A percentile compares a stretch with the other conserved stretches of the same genome.
Evolutionary conservation across 768 basidiomycete species (phyloP).

Genomic region (Trametes cinnabarina): DNA sequence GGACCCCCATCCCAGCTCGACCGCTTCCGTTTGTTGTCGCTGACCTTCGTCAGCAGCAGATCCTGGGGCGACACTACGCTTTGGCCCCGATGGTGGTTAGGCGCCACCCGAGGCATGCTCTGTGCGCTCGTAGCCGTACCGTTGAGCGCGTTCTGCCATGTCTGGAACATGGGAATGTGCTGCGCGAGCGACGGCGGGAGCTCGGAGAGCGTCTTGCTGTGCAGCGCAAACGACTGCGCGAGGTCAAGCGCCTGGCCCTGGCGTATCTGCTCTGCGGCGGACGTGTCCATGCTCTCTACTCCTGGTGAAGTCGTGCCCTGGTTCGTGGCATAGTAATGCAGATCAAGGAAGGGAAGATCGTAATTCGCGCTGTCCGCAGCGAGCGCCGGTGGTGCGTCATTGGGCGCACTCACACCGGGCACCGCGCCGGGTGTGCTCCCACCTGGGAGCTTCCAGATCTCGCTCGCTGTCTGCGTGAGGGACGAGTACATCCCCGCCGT

Average conservation of each 20-base stretch:
- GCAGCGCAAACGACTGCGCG: slow-evolving; percentile 32
- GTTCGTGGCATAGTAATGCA: slow-evolving; percentile 58
- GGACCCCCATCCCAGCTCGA: slow-evolving; percentile 54
- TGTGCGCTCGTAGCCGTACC: slow-evolving; percentile 1
- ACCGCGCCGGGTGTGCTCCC: background rate
- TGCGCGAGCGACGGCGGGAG: slow-evolving; percentile 33
- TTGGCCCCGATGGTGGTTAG: slow-evolving; percentile 47
- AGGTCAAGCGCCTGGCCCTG: slow-evolving; percentile 53
- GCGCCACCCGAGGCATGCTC: slow-evolving; percentile 16
- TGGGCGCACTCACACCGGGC: background rate
- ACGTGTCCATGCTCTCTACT: slow-evolving; percentile 19
- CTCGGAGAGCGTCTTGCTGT: slow-evolving; percentile 32
- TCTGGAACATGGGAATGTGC: slow-evolving; percentile 21
- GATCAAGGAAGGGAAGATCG: slow-evolving; percentile 66
- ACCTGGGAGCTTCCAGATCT: slow-evolving; percentile 15
- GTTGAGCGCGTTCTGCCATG: slow-evolving; percentile 17
- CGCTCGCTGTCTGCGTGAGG: slow-evolving; percentile 16
- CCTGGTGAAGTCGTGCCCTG: slow-evolving; percentile 13
- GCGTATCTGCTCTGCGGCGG: slow-evolving; percentile 27
- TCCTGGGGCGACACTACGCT: slow-evolving; percentile 55
- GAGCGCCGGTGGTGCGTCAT: slow-evolving; percentile 12
- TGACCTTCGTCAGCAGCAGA: slow-evolving; percentile 44
- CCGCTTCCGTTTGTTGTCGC: slow-evolving; percentile 55
- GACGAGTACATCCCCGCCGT: slow-evolving; percentile 9
- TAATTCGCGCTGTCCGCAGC: slow-evolving; percentile 34